phyloP scores from a whole-genome alignment of 1,284 basidiomycete genomes.

The Cryptococcus sp. region DNA sequence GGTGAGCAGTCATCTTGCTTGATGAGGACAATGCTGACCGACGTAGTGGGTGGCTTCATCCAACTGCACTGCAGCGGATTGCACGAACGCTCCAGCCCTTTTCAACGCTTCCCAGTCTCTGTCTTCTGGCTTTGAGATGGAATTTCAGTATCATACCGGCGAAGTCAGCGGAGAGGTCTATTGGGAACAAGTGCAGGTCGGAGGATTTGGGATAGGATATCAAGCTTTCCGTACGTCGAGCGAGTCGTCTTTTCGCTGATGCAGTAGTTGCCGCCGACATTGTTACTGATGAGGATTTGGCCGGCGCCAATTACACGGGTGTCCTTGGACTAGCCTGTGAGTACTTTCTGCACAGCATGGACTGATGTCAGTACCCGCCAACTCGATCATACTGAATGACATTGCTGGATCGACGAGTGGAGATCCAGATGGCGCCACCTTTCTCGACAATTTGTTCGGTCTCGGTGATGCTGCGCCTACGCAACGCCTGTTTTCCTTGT shows the following conservation, averaged over 20 bases:
- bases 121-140: slow-evolving; percentile 24
- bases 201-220: slow-evolving; percentile 41
- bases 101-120: slow-evolving; percentile 34
- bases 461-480: slow-evolving; percentile 37
- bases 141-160: slow-evolving; percentile 35
- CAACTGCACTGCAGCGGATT: slow-evolving; percentile 32
- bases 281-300: slow-evolving; percentile 37
- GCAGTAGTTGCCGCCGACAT: slow-evolving; percentile 28
- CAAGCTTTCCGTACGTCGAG: slow-evolving; percentile 39
- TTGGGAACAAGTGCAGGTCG: slow-evolving; percentile 42
- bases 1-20: slow-evolving; percentile 32
- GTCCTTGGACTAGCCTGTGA: slow-evolving; percentile 41
- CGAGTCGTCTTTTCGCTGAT: neutral
- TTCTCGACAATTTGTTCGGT: slow-evolving; percentile 47
- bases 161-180: slow-evolving; percentile 37
- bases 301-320: slow-evolving; percentile 37
- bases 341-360: slow-evolving; percentile 1
- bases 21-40: too few species aligned
- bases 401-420: slow-evolving; percentile 43
- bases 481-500: slow-evolving; percentile 39
- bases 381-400: slow-evolving; percentile 34
- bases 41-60: slow-evolving; percentile 41
- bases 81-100: slow-evolving; percentile 23
- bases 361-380: slow-evolving; percentile 32
- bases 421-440: slow-evolving; percentile 44